Evolutionary conservation across 2,329 filamentous ascomycete species (phyloP).

Genomic region (Davidsoniella australis): DNA sequence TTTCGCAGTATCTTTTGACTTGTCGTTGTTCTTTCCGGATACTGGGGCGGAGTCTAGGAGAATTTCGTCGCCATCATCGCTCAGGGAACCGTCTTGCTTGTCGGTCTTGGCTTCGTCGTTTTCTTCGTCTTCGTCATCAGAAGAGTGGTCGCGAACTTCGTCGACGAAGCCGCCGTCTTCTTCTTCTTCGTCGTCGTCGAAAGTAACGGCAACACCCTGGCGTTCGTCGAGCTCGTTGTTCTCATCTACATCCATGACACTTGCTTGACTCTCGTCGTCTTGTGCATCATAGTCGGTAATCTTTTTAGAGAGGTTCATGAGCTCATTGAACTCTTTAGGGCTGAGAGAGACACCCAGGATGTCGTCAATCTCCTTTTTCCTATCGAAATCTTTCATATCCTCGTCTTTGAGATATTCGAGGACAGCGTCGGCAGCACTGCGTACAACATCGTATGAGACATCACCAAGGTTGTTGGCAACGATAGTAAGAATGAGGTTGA

Average conservation of each 20-base stretch:
- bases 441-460: conserved; percentile 77
- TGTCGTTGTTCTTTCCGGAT: conserved; percentile 18
- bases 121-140: conserved; percentile 58
- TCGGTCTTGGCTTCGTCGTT: conserved; percentile 36
- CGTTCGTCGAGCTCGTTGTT: conserved; percentile 73
- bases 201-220: conserved; percentile 93
- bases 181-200: conserved; percentile 82
- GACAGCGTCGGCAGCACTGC: conserved; percentile 83
- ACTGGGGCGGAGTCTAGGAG: conserved; percentile 55
- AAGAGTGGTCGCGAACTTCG: conserved; percentile 77
- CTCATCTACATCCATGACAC: conserved; percentile 31
- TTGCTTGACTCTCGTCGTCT: conserved; percentile 46
- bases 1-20: conserved; percentile 37
- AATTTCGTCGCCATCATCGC: conserved; percentile 63
- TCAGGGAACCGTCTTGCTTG: conserved; percentile 22
- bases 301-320: conserved; percentile 94
- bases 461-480: conserved; percentile 81
- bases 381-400: conserved; percentile 89
- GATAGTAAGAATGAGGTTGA: conserved; percentile 83
- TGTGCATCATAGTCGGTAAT: conserved; percentile 97
- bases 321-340: conserved; percentile 87
- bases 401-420: conserved; percentile 90
- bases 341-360: conserved; percentile 68
- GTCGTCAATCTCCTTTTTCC: conserved; percentile 95
- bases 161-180: conserved; percentile 60